Evolutionary conservation across 768 basidiomycete genomes (phyloP).

Genomic region (Pulveroboletus frians): DNA sequence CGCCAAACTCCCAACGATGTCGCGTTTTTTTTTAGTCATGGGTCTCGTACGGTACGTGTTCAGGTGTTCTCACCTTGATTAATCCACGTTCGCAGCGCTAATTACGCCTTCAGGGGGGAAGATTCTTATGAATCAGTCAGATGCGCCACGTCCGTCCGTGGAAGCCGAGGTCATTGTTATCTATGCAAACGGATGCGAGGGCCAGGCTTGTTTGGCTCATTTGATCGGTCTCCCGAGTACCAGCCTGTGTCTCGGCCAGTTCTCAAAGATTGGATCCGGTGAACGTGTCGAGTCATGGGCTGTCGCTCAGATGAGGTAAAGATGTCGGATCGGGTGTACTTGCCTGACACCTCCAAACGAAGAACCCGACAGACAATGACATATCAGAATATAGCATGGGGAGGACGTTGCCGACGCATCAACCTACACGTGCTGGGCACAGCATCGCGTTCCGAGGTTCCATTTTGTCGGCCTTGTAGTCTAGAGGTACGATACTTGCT

Average conservation of each 20-base stretch:
- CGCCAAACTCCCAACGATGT: neutral
- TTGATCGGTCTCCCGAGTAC: neutral
- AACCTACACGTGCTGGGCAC: neutral
- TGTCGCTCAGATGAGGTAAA: too few species aligned
- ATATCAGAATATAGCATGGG: too few species aligned
- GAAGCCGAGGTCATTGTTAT: neutral
- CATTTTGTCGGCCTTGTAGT: slow-evolving; percentile 23
- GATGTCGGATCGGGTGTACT: neutral
- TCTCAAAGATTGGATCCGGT: neutral
- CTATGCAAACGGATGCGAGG: neutral
- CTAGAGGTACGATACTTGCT: slow-evolving; percentile 34
- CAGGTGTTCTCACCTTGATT: neutral
- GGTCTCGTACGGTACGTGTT: too few species aligned
- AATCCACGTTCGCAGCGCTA: neutral
- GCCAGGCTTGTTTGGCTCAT: neutral
- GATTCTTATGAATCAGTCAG: neutral
- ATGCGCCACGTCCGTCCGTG: neutral
- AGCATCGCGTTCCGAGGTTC: too few species aligned
- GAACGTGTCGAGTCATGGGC: neutral
- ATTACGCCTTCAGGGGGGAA: neutral
- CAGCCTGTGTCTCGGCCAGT: too few species aligned
- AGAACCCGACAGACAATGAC: neutral
- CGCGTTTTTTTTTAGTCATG: too few species aligned
- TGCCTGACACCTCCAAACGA: neutral
- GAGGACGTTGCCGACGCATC: too few species aligned